A percentile compares a stretch with the other conserved stretches of the same genome.
Conservation (phyloP, 495 filamentous ascomycete genomes). For the Aspergillus ostianus region DNA sequence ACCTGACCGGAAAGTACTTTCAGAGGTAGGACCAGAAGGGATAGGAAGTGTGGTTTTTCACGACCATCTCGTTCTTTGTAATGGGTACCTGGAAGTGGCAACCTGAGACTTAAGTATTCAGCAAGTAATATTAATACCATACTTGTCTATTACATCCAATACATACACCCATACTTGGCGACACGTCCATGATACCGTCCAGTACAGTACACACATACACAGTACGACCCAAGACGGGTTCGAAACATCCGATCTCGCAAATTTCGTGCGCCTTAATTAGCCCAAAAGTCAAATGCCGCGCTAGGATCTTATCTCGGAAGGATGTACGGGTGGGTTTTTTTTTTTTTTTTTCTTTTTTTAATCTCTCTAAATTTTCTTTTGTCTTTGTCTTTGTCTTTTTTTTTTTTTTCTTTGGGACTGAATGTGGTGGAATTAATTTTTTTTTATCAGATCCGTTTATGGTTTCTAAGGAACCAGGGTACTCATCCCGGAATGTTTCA, state of each 20-base stretch:
- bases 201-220: neutral
- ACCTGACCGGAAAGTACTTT: too few relatives aligned
- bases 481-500: too few relatives aligned
- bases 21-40: too few relatives aligned
- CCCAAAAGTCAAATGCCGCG: neutral
- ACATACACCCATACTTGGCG: neutral
- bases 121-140: neutral
- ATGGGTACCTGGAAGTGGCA: too few relatives aligned
- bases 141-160: neutral
- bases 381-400: neutral
- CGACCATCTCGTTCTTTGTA: too few relatives aligned
- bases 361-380: too few relatives aligned
- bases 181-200: neutral
- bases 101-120: too few relatives aligned
- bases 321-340: neutral
- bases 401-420: neutral
- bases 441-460: neutral
- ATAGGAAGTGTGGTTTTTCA: too few relatives aligned
- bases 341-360: neutral
- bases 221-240: neutral
- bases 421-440: neutral
- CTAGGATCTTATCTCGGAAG: conserved; percentile 9
- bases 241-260: conserved; percentile 27
- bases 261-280: neutral
- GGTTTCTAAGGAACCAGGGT: too few relatives aligned